Base-by-base conservation (phyloP, 257 asterid species). In the Primulina tabacum region DNA sequence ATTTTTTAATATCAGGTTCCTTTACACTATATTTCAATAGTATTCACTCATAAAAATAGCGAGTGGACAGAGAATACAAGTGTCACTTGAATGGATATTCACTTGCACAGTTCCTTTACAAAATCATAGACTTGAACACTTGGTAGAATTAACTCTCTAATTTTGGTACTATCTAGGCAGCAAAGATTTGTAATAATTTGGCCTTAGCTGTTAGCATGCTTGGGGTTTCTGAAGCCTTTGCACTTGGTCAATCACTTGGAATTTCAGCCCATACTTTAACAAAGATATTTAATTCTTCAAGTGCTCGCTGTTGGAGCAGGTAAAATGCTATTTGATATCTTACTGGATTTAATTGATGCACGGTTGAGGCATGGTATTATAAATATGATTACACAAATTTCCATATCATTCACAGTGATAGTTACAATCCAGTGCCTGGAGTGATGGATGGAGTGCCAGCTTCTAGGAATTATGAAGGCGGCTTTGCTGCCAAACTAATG, bases 221-320 rank as follows among this genome's bases (percentile, higher is more conserved):
- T 71, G 99, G 97, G 70, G 95, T 89, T 62, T 94, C 99, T 9
- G 99, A 94, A 82, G 99, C 97, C 71, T 71, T 85, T 76, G 85
- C 90, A 47, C 97, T 94, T 34, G 99, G 99, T 16, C 99, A 94
- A 77, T 86, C 89, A 6, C 75, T 87, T 73, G 99, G 97, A 32
- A 80, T 91, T 57, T 53, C 81, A 67, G 92, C 99, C 37, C 68
- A 72, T 70, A 91, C 95, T 69, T 82, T 94, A 72, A 89, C 97
- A 10, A 77, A 81, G 75, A 80, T 91, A 70, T 86, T 94, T 72
- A 90, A 94, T 79, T 88, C 96, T 60, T 94, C 99, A 18, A 87
- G 92, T 75, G 97, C 99, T 73, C 91, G 97, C 67, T 94, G 96
- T 83, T 94, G 99, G 99, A 94, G 97, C 78, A 94, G 99, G 99